Evolutionary conservation across 1,139 yeast species (phyloP), one percentile per base, ranked within the genome.

Genomic region (Saccharomyces hybrid): DNA sequence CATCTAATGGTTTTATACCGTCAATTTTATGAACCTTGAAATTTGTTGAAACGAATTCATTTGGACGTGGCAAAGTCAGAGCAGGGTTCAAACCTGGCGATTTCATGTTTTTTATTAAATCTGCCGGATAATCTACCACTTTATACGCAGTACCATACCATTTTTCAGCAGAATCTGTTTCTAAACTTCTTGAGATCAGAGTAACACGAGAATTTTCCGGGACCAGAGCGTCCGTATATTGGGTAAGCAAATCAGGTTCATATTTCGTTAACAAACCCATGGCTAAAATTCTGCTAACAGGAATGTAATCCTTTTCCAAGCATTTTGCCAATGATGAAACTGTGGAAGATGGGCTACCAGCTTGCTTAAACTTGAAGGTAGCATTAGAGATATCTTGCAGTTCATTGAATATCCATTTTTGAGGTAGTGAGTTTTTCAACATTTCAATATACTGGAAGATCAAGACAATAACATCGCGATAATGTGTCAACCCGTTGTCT

Each of bases 111-210:
- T 69, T 51, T 23, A 74, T 31, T 9, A 86, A 70, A 0, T 71
- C 71, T 0, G 60, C 46, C 2, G 81, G 73, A 26, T 88, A 68
- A 14, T 75, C 73, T 19, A 73, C 76, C 48, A 78, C 70, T 2
- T 79, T 72, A 66, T 89, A 88, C 60, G 86, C 86, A 0, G 98
- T 89, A 4, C 96, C 97, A 66, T 93, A 93, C 97, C 97, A 91
- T 63, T 81, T 76, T 69, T 93, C 99, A 14, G 64, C 75, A 23
- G 71, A 59, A 51, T 73, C 68, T 2, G 74, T 70, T 27, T 68
- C 69, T 31, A 80, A 70, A 6, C 72, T 71, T 60, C 80, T 82
- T 0, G 87, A 78, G 8, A 84, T 75, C 46, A 91, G 68, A 41
- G 78, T 74, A 8, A 82, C 75, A 59, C 91, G 78, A 60, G 86